Evolutionary conservation across 2,329 filamentous ascomycete species (phyloP).

Genomic region (Colletotrichum brevisporum): DNA sequence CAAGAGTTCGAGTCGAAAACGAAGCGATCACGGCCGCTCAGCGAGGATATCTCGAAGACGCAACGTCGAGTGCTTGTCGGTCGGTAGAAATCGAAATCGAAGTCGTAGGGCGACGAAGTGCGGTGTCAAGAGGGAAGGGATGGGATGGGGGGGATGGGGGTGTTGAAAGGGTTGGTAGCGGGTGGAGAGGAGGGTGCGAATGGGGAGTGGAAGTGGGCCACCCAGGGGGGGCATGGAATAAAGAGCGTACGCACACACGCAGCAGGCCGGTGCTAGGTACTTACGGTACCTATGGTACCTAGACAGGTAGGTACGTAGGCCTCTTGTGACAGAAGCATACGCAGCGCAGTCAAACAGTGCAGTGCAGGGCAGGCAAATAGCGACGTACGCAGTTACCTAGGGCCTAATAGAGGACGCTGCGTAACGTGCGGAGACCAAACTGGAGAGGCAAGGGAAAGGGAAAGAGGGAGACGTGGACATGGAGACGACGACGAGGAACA

Average conservation of each 20-base stretch:
- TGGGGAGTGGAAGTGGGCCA: constrained; percentile 37
- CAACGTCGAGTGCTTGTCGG: constrained; percentile 23
- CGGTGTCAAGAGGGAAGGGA: constrained; percentile 36
- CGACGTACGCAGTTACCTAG: constrained; percentile 10
- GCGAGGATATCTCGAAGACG: constrained; percentile 6
- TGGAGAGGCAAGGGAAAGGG: constrained; percentile 23
- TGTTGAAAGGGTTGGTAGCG: constrained; percentile 42
- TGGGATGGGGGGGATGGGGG: constrained; percentile 40
- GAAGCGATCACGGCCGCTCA: constrained; percentile 25
- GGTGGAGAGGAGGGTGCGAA: constrained; percentile 39
- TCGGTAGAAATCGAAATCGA: constrained; percentile 37
- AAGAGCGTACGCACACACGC: constrained; percentile 32
- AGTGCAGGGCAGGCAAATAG: not conserved
- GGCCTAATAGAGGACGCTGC: too few relatives aligned
- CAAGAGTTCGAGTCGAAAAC: constrained; percentile 6
- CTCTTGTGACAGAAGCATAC: constrained; percentile 4
- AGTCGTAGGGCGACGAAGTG: constrained; percentile 32
- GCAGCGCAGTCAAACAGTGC: constrained; percentile 13
- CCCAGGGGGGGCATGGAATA: constrained; percentile 31
- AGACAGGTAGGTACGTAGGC: too few relatives aligned
- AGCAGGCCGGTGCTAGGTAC: not conserved
- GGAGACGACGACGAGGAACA: not conserved
- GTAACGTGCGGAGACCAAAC: constrained; percentile 7
- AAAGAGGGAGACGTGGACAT: constrained; percentile 20
- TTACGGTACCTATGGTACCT: not conserved